A percentile compares a stretch with the other conserved stretches of the same genome.
Evolutionary conservation across 805 yeast genomes (phyloP).

Genomic region (Ogataea pini): DNA sequence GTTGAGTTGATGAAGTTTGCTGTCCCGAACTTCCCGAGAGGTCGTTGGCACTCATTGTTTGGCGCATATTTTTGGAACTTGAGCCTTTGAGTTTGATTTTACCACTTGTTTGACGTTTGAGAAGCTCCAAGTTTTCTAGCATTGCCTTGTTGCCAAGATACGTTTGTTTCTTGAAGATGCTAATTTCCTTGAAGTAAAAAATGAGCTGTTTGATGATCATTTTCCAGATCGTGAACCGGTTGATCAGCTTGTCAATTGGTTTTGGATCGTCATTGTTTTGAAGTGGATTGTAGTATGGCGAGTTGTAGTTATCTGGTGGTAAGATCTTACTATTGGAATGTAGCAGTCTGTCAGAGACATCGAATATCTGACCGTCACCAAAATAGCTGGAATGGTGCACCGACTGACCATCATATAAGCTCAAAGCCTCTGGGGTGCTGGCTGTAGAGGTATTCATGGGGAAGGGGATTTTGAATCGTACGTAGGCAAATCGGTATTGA

Average conservation of each 20-base stretch:
- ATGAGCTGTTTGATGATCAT: constrained; percentile 54
- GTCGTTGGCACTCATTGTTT: constrained; percentile 23
- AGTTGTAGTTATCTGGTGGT: constrained; percentile 35
- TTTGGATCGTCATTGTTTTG: constrained; percentile 33
- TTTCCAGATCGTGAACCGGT: constrained; percentile 59
- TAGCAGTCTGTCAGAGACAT: constrained; percentile 18
- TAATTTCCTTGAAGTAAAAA: constrained; percentile 50
- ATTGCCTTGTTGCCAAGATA: constrained; percentile 48
- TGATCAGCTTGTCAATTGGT: constrained; percentile 52
- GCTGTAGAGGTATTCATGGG: constrained; percentile 3
- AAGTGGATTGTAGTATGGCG: constrained; percentile 39
- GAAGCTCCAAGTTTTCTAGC: constrained; percentile 44
- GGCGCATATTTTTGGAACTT: constrained; percentile 26
- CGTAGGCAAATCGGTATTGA: background rate
- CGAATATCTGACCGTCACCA: constrained; percentile 11
- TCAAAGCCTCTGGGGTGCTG: constrained; percentile 7
- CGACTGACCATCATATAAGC: constrained; percentile 10
- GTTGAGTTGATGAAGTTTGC: constrained; percentile 14
- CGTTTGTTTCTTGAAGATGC: constrained; percentile 51
- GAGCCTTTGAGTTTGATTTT: constrained; percentile 28
- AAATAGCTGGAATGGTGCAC: constrained; percentile 6
- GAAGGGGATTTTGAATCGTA: background rate
- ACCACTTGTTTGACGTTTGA: constrained; percentile 34
- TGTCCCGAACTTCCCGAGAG: constrained; percentile 22
- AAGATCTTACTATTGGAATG: constrained; percentile 28